Evolutionary conservation across 163 green algal species (phyloP), one percentile per base, ranked within the genome.

Genomic region (Volvox carteri): DNA sequence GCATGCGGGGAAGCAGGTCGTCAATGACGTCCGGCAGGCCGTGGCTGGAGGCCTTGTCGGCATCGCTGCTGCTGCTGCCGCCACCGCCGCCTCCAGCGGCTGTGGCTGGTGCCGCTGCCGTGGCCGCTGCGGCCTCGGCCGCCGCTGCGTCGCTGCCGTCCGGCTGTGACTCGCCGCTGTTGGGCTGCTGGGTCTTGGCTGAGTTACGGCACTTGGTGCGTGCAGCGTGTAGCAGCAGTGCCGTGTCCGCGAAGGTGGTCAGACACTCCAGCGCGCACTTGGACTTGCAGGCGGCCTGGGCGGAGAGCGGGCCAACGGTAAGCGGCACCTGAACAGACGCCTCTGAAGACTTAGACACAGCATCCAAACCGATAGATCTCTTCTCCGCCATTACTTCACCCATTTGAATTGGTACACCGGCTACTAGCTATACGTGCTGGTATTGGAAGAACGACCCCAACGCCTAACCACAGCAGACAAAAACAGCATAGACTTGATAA

Each of bases 201-300:
- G 54, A 72, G 8, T 72, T 73, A 7, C 39, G 39, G 70, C 70
- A 44, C 62, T 92, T 70, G 46, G 42, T 42, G 23, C 78, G 88
- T 2, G 92, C 89, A 14, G 42, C 50, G 30, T 93, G 86, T 0
- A 98, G 77, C 62, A 94, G 73, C 28, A 98, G 60, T 33, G 98
- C 81, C 0, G 95, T 97, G 65, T 97, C 93, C 8, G 98, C 42
- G 84, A 99, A 99, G 16, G 94, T 90, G 37, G 87, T 42, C n/a
- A 99, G 90, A 46, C 92, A 93, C 33, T 95, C 88, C 30, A 97
- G 75, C 2, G 95, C 95, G 1, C 94, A 89, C 28, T 65, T 80
- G 7, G 91, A 83, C 68, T 89, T 89, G 39, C 28, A 5, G 46
- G 62, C 65, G 4, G 79, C 79, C 78, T 86, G 78, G 4, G 54